Percentiles rank a stretch among this genome's conserved stretches.
phyloP scores from a whole-genome alignment of 1,139 yeast species.

The Taiozyma sp. region DNA sequence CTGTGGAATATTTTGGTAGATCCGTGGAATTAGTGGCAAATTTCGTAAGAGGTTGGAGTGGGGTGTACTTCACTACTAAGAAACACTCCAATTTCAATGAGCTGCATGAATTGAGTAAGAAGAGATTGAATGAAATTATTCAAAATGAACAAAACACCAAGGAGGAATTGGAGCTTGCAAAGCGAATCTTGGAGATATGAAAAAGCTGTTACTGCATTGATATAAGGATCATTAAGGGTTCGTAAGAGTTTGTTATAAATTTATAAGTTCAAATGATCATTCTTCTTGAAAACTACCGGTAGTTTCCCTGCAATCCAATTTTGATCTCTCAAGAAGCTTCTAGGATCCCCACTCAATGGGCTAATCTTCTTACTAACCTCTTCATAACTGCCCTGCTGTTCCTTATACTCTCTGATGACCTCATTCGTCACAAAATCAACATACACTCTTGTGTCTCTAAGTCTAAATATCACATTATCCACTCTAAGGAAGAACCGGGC shows the following conservation, averaged over 20 bases:
- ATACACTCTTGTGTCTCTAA: constrained; percentile 79
- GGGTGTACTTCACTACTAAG: constrained; percentile 42
- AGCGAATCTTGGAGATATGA: constrained; percentile 13
- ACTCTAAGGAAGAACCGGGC: constrained; percentile 80
- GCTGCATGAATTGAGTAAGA: constrained; percentile 28
- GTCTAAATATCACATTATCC: constrained; percentile 79
- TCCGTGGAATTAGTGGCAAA: constrained; percentile 71
- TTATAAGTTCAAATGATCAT: constrained; percentile 24
- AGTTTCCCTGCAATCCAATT: constrained; percentile 71
- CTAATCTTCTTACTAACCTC: constrained; percentile 44
- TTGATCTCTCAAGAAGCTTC: constrained; percentile 69
- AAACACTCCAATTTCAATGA: constrained; percentile 26
- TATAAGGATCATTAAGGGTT: too few species aligned
- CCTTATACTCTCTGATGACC: constrained; percentile 73
- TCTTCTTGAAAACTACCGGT: constrained; percentile 34
- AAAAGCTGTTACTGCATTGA: background rate
- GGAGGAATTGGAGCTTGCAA: constrained; percentile 29
- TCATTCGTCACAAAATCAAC: constrained; percentile 65
- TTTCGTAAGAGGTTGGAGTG: constrained; percentile 73
- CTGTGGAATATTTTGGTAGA: constrained; percentile 53
- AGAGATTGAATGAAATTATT: constrained; percentile 31
- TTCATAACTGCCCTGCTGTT: constrained; percentile 63
- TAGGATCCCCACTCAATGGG: constrained; percentile 54
- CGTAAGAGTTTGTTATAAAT: too few species aligned
- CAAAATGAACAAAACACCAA: constrained; percentile 27